Base-by-base conservation (phyloP, 768 basidiomycete genomes). In the Rickenella mellea region DNA sequence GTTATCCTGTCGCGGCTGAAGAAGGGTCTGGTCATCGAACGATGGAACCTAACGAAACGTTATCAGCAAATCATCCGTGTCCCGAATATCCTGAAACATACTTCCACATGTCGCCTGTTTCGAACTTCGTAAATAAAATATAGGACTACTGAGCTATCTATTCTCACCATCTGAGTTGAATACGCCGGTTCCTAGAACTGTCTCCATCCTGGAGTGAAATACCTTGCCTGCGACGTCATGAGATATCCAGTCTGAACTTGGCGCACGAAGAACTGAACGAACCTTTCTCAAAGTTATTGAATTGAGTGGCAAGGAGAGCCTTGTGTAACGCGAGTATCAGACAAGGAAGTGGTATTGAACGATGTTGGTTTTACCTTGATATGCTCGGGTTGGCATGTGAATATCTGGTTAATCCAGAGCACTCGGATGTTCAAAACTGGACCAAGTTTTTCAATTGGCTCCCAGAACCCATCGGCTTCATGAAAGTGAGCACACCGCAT, bases 91-190 rank as follows among this genome's bases (percentile, higher is more conserved):
- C 27, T 20, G 36, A 29, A 5, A 41, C 51, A 24, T 49, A 66
- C 62, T 70, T 74, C 74, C 73, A 75, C 63, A 71, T 67, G 6
- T 70, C 68, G 26, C 62, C 66, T 67, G 32, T 17, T 20, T 20
- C 1, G 20, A 2, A 29, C 20, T 10, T 21, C 21, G 7, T 27
- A 1, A 19, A 17, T 21, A 6, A 11, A 6, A 9, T 12, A 40
- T 12, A 17, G 25, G 42, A 40, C 17, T 20, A 19, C 11, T 6
- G n/a, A 17, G 15, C 19, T 5, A 21, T 43, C 9, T 5, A 30
- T 24, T 41, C 64, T 44, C 49, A 70, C 79, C 79, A 41, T 82
- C 78, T 11, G 76, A 74, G 48, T 83, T 82, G 55, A 83, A 83
- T 4, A 83, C 75, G 0, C 82, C 82, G 9, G 68, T 67, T 0